A percentile compares a stretch with the other conserved stretches of the same genome.
Evolutionary conservation across 371 early-diverging fungal species (phyloP).

Genomic region (Funneliformis caledonium): DNA sequence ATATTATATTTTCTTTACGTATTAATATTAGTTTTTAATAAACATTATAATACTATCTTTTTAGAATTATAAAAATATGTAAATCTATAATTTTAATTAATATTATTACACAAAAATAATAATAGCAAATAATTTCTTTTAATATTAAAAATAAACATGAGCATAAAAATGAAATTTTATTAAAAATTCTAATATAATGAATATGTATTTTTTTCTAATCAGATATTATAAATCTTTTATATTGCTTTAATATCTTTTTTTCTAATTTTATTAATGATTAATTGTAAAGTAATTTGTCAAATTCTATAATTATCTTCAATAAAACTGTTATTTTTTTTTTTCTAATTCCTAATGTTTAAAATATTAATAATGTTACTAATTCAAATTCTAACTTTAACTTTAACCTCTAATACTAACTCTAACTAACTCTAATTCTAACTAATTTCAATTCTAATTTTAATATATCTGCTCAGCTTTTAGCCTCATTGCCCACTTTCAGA

Average conservation of each 20-base stretch:
- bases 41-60: neutral
- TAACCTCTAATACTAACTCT: no score
- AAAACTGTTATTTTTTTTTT: neutral
- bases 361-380: no score
- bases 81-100: neutral
- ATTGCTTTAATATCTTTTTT: neutral
- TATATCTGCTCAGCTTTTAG: no score
- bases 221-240: neutral
- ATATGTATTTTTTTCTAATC: neutral
- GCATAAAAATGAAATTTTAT: slow-evolving; percentile 1
- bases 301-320: neutral
- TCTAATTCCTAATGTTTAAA: neutral
- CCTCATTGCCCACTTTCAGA: no score
- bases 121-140: neutral
- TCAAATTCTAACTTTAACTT: no score
- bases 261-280: neutral
- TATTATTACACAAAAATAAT: slow-evolving; percentile 5
- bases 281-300: neutral
- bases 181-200: neutral
- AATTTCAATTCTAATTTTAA: no score
- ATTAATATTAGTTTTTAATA: neutral
- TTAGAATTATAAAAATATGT: neutral
- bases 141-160: neutral
- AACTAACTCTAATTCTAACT: no score
- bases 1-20: neutral